Conservation (phyloP, 169 alveolate species). For the Cytauxzoon felis region DNA sequence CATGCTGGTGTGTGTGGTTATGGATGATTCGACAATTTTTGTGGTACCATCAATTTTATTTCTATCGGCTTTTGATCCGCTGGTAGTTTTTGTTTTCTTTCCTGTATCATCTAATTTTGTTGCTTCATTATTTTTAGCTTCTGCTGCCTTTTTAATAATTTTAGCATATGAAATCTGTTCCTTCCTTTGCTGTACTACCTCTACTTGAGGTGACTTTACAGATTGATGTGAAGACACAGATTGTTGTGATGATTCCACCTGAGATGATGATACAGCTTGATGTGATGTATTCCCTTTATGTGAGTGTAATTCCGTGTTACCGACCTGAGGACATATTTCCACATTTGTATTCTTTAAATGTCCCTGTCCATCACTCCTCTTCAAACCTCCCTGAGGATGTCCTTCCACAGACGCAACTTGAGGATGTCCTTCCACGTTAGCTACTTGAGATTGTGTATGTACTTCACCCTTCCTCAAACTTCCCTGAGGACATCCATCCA, state of each 20-base stretch:
- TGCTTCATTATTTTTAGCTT: not conserved
- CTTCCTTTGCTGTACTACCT: not conserved
- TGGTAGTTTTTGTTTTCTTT: no score
- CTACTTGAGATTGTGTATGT: not conserved
- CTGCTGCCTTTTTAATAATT: conserved; percentile 1
- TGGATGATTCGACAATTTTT: no score
- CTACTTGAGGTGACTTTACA: not conserved
- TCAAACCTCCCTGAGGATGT: not conserved
- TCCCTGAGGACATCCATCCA: not conserved
- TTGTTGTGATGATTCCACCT: not conserved
- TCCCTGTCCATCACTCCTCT: not conserved
- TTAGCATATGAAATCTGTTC: conserved; percentile 19
- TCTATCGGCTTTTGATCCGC: no score
- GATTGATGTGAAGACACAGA: not conserved
- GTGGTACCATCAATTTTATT: no score
- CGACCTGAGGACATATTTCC: no score
- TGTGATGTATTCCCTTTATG: not conserved
- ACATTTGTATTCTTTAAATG: not conserved
- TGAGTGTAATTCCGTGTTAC: not conserved
- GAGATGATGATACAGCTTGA: not conserved
- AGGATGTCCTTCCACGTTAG: no score
- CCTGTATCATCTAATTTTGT: conserved; percentile 7
- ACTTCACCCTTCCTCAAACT: not conserved
- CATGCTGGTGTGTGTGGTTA: no score
- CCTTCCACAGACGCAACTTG: no score